phyloP scores from a whole-genome alignment of 108 stramenopile species.

The Bacterosira constricta region DNA sequence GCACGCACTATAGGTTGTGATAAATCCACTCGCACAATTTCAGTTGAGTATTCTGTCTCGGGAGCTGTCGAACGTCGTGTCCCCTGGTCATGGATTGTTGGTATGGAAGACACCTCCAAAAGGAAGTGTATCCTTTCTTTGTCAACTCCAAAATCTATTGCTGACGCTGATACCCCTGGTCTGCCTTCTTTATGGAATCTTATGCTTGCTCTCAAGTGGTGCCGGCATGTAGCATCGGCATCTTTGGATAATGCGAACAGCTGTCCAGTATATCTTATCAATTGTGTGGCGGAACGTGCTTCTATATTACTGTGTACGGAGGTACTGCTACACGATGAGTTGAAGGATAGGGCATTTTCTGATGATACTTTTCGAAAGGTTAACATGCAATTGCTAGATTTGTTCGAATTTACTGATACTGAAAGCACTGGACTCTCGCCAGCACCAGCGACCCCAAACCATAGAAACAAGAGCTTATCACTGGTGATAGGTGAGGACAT shows the following conservation, averaged over 20 bases:
- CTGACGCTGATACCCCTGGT: constrained; percentile 28
- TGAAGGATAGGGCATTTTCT: constrained; percentile 3
- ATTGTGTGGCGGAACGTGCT: constrained; percentile 56
- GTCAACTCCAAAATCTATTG: constrained; percentile 56
- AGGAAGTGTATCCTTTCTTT: constrained; percentile 42
- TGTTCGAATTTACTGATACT: constrained; percentile 45
- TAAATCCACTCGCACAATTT: constrained; percentile 47
- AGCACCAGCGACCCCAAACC: background rate
- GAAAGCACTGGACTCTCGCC: background rate
- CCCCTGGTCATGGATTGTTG: constrained; percentile 50
- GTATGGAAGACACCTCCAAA: constrained; percentile 59
- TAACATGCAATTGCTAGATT: constrained; percentile 66
- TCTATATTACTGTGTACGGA: constrained; percentile 59
- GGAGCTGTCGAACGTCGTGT: constrained; percentile 12
- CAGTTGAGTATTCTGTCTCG: constrained; percentile 44
- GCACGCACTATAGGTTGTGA: constrained; percentile 50
- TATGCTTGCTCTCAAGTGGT: constrained; percentile 68
- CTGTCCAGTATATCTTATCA: constrained; percentile 7
- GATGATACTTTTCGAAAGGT: constrained; percentile 30
- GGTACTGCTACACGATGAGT: constrained; percentile 53
- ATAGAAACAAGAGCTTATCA: background rate
- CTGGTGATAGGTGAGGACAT: constrained; percentile 11
- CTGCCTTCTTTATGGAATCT: constrained; percentile 56
- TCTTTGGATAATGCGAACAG: background rate
- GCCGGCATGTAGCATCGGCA: constrained; percentile 39